phyloP scores from a whole-genome alignment of 352 stramenopile species.

The Phytophthora podocarpi region DNA sequence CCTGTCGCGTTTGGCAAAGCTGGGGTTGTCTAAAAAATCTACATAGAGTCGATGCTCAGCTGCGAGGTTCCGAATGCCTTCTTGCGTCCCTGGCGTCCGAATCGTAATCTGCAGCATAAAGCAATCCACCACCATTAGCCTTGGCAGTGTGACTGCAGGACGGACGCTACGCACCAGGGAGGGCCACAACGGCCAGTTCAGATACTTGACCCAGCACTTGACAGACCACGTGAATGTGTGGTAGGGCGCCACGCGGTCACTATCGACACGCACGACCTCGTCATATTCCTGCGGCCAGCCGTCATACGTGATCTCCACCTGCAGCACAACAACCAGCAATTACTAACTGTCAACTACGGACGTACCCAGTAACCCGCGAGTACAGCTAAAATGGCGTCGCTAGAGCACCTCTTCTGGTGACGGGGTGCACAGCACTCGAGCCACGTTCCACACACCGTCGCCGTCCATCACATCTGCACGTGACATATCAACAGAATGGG shows the following conservation, averaged over 20 bases:
- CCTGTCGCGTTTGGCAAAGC: slow-evolving; percentile 48
- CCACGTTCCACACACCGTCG: slow-evolving; percentile 75
- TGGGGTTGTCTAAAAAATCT: slow-evolving; percentile 63
- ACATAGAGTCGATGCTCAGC: slow-evolving; percentile 51
- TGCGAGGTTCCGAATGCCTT: slow-evolving; percentile 44
- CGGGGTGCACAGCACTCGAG: slow-evolving; percentile 44
- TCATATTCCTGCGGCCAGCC: slow-evolving; percentile 64
- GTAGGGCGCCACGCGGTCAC: slow-evolving; percentile 67
- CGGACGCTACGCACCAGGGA: slow-evolving; percentile 44
- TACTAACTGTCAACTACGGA: not conserved
- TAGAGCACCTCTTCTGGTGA: slow-evolving; percentile 26
- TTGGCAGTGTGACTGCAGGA: not conserved
- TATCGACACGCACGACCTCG: slow-evolving; percentile 62
- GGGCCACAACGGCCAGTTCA: slow-evolving; percentile 80
- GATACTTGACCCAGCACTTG: slow-evolving; percentile 85
- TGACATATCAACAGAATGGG: not conserved
- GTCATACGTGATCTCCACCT: slow-evolving; percentile 77
- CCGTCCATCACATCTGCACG: slow-evolving; percentile 64
- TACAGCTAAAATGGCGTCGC: not conserved
- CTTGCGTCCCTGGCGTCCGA: slow-evolving; percentile 50
- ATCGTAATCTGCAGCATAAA: slow-evolving; percentile 57
- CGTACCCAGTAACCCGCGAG: not conserved
- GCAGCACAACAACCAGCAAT: no score
- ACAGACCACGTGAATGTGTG: slow-evolving; percentile 81
- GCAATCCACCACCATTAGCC: not conserved